phyloP scores from a whole-genome alignment of 176 grass and related monocot genomes.

The Cenchrus purpureus region DNA sequence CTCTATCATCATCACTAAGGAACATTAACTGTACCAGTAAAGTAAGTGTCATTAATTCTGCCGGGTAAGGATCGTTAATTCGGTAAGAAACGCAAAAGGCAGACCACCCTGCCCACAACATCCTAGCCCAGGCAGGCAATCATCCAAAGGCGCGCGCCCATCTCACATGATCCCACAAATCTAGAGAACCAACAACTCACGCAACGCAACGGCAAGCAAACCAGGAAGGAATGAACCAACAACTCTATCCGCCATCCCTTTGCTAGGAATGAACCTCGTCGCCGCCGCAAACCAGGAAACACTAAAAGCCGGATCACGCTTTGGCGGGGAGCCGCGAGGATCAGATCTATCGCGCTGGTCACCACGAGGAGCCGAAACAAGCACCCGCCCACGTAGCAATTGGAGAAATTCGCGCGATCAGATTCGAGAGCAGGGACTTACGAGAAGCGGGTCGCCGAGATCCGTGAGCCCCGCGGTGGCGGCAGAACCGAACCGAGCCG shows the following conservation, averaged over 20 bases:
- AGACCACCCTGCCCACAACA: background rate
- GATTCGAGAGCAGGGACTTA: background rate
- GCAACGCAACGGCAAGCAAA: background rate
- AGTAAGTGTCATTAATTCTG: background rate
- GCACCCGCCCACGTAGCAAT: background rate
- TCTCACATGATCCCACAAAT: background rate
- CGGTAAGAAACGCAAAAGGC: background rate
- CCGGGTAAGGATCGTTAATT: background rate
- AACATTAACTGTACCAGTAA: background rate
- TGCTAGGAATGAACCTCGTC: background rate
- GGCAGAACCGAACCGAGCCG: background rate
- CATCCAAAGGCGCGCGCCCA: background rate
- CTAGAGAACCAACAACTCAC: background rate
- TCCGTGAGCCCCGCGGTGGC: conserved; percentile 8
- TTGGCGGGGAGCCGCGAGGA: background rate
- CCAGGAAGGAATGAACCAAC: no score
- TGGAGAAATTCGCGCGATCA: background rate
- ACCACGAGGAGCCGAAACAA: background rate
- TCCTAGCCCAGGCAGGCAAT: background rate
- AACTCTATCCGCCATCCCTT: background rate
- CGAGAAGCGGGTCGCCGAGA: background rate
- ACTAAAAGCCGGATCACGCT: background rate
- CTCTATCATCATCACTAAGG: background rate
- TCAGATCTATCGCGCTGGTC: conserved; percentile 22
- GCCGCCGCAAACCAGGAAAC: background rate